Evolutionary conservation across 805 yeast genomes (phyloP), one percentile per base, ranked within the genome.

Genomic region (Spathaspora arborariae): DNA sequence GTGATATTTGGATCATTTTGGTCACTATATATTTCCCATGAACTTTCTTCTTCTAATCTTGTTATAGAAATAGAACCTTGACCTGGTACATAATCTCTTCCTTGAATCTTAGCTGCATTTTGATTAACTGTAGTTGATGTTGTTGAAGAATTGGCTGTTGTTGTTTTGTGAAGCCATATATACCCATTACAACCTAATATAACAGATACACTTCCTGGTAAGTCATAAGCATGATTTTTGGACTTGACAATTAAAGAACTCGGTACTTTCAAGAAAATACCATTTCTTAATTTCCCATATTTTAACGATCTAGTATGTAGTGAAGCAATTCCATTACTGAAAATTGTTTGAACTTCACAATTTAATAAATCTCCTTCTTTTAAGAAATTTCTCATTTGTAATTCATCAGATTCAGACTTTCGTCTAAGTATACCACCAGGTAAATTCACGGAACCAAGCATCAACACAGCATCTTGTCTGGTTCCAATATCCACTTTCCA

Each of bases 401-500:
- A 74, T 68, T 94, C 99, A 70, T 94, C 99, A 53, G 86, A 82
- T 61, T 95, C 99, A 27, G 91, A 82, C 63, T 95, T 94, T 59
- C 99, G 79, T 66, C 99, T 80, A 56, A 94, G 70, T 2, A 94
- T 87, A 46, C 99, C 99, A 45, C 99, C 99, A 1, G 99, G 99
- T 51, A 94, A 75, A 64, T 94, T 94, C 18, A 94, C 96, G 1
- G 97, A 88, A 10, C 99, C 99, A 47, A 95, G 75, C 89, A 88
- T 85, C 51, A 94, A 69, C 0, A 88, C 84, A 0, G 97, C 98
- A 61, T 90, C 92, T 59, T 88, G 96, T 58, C 83, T 85, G n/a
- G 89, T 88, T 22, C 98, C 98, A 52, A 94, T 89, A 57, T 92
- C 97, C 13, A 94, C 98, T 61, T 85, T 89, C 99, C 99, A 94